Conservation (phyloP, 2,329 filamentous ascomycete species). For the Grosmannia huntii region DNA sequence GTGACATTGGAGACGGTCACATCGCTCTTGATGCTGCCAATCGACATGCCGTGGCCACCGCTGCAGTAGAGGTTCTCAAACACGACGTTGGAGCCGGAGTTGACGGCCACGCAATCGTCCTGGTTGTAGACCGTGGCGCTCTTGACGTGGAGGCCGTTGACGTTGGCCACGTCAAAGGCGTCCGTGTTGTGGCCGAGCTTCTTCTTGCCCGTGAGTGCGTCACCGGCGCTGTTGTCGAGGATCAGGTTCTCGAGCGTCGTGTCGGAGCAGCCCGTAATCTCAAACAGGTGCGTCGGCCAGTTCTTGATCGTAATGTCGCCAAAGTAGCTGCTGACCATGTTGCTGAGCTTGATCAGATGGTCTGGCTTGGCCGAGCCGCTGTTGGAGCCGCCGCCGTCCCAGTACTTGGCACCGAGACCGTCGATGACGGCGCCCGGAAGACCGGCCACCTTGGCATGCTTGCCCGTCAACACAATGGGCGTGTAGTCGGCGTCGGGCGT, state of each 20-base stretch:
- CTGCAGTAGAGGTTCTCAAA: slow-evolving; percentile 31
- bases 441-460: slow-evolving; percentile 1
- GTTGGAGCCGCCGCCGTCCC: slow-evolving; percentile 47
- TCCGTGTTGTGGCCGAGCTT: slow-evolving; percentile 37
- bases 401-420: slow-evolving; percentile 17
- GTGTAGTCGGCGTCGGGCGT: not conserved
- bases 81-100: slow-evolving; percentile 20
- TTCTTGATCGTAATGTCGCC: slow-evolving; percentile 26
- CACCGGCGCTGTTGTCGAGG: slow-evolving; percentile 26
- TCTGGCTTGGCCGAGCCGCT: slow-evolving; percentile 47
- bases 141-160: slow-evolving; percentile 34
- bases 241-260: slow-evolving; percentile 20
- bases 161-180: slow-evolving; percentile 41
- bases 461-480: slow-evolving; percentile 1
- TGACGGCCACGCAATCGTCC: slow-evolving; percentile 46
- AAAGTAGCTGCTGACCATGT: slow-evolving; percentile 35
- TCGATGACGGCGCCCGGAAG: slow-evolving; percentile 4
- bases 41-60: slow-evolving; percentile 41
- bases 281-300: slow-evolving; percentile 28
- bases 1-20: slow-evolving; percentile 39
- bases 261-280: slow-evolving; percentile 22
- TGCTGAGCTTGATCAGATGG: slow-evolving; percentile 45
- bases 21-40: slow-evolving; percentile 29
- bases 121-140: slow-evolving; percentile 43
- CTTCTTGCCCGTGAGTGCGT: slow-evolving; percentile 21